Evolutionary conservation across 1,284 basidiomycete genomes (phyloP).

Genomic region (Rhodotorula sp.): DNA sequence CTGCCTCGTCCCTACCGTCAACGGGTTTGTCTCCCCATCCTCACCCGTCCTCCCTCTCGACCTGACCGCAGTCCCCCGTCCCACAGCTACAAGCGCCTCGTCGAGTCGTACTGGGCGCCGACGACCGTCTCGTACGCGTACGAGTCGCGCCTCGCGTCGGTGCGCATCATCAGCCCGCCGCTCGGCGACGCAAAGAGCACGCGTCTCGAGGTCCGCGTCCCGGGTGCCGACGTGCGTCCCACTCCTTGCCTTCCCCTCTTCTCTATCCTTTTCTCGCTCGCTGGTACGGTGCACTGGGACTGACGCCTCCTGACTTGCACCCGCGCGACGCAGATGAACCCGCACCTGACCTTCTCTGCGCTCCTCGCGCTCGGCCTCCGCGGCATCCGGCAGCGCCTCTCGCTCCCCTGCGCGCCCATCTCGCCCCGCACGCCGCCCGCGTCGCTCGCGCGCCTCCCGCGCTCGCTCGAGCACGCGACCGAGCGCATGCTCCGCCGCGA

Average conservation of each 20-base stretch:
- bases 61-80: slow-evolving; percentile 53
- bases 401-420: slow-evolving; percentile 72
- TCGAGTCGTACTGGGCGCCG: slow-evolving; percentile 56
- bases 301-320: background rate
- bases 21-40: slow-evolving; percentile 22
- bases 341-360: slow-evolving; percentile 81
- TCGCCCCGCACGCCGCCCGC: slow-evolving; percentile 49
- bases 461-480: slow-evolving; percentile 76
- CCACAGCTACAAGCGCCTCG: slow-evolving; percentile 84
- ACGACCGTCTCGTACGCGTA: slow-evolving; percentile 79
- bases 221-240: slow-evolving; percentile 80
- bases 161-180: slow-evolving; percentile 88
- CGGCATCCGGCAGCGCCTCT: slow-evolving; percentile 76
- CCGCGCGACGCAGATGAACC: slow-evolving; percentile 59
- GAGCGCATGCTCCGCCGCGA: slow-evolving; percentile 70
- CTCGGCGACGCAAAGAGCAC: slow-evolving; percentile 76
- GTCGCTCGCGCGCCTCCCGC: slow-evolving; percentile 62
- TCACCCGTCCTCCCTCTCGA: background rate
- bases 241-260: background rate
- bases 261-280: background rate
- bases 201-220: slow-evolving; percentile 67
- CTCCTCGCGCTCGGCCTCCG: slow-evolving; percentile 83
- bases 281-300: background rate
- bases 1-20: slow-evolving; percentile 48
- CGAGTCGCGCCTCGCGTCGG: slow-evolving; percentile 86